phyloP scores from a whole-genome alignment of 305 asterid genomes.

The Petunia hybrid region DNA sequence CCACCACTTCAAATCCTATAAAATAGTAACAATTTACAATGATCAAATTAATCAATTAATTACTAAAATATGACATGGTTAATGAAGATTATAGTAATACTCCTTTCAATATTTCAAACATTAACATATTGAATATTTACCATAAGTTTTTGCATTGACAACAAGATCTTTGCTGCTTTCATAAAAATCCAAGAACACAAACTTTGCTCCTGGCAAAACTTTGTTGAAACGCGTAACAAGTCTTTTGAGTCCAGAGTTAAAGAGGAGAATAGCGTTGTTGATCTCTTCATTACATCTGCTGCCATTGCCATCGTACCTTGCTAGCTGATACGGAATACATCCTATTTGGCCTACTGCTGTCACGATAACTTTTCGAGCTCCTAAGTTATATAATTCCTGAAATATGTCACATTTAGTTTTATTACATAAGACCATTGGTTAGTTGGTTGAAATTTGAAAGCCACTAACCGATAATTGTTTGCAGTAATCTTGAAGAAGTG shows the following conservation, averaged over 20 bases:
- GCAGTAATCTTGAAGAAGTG: constrained; percentile 76
- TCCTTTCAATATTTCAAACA: background rate
- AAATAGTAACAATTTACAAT: too few relatives aligned
- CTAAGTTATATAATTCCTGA: constrained; percentile 67
- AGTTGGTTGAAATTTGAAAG: background rate
- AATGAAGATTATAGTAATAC: too few relatives aligned
- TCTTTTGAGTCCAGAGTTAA: constrained; percentile 64
- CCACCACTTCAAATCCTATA: constrained; percentile 80
- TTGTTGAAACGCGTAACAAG: constrained; percentile 67
- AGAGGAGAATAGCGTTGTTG: constrained; percentile 69
- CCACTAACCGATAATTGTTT: constrained; percentile 60
- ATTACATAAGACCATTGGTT: background rate
- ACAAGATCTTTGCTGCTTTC: constrained; percentile 67
- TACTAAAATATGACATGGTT: too few relatives aligned
- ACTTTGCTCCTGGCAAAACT: constrained; percentile 67
- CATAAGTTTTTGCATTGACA: constrained; percentile 66
- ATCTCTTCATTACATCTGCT: constrained; percentile 88
- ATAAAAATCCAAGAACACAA: constrained; percentile 75
- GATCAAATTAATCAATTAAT: too few relatives aligned
- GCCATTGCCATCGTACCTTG: constrained; percentile 65
- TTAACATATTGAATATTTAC: constrained; percentile 40
- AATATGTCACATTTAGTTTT: background rate
- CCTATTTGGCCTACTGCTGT: constrained; percentile 79
- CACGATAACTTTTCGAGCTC: constrained; percentile 82
- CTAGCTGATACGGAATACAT: constrained; percentile 88